Conservation (phyloP, 2,329 filamentous ascomycete species). For the Neonectria hederae region DNA sequence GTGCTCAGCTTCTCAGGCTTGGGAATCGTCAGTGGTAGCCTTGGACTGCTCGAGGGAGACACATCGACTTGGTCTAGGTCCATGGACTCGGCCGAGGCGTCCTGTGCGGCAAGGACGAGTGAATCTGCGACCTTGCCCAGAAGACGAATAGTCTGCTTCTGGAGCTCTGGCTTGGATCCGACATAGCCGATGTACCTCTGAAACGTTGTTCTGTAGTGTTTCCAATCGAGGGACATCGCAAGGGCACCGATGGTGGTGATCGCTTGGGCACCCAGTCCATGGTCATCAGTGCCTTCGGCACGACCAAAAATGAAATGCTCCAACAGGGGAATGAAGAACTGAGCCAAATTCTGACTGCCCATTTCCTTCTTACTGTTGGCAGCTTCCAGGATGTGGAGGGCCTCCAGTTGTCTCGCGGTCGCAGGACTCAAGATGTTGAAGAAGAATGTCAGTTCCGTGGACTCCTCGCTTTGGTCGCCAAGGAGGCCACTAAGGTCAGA, state of each 20-base stretch:
- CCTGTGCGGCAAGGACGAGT: slow-evolving; percentile 66
- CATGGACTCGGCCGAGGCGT: slow-evolving; percentile 51
- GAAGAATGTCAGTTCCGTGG: slow-evolving; percentile 79
- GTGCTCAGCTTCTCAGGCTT: slow-evolving; percentile 71
- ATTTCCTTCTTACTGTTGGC: slow-evolving; percentile 73
- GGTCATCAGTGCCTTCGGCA: slow-evolving; percentile 76
- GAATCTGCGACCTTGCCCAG: slow-evolving; percentile 84
- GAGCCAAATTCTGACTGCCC: slow-evolving; percentile 79
- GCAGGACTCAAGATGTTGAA: slow-evolving; percentile 92
- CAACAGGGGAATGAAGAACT: slow-evolving; percentile 89
- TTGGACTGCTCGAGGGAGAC: slow-evolving; percentile 43
- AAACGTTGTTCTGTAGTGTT: slow-evolving; percentile 86
- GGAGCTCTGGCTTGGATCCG: slow-evolving; percentile 79
- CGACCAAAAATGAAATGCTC: slow-evolving; percentile 94
- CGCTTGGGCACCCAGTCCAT: slow-evolving; percentile 87
- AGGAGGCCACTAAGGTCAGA: slow-evolving; percentile 79
- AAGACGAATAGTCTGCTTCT: slow-evolving; percentile 86
- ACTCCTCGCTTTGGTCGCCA: slow-evolving; percentile 69
- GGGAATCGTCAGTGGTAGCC: slow-evolving; percentile 73
- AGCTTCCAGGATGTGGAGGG: slow-evolving; percentile 78
- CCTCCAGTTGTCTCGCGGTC: slow-evolving; percentile 83
- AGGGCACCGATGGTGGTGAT: slow-evolving; percentile 82
- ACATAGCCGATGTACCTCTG: slow-evolving; percentile 86
- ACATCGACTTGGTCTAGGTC: slow-evolving; percentile 50
- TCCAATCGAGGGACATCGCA: slow-evolving; percentile 84